Percentiles rank a stretch among this genome's conserved stretches.
Evolutionary conservation across 495 filamentous ascomycete genomes (phyloP).

Genomic region (Aspergillus wentii): DNA sequence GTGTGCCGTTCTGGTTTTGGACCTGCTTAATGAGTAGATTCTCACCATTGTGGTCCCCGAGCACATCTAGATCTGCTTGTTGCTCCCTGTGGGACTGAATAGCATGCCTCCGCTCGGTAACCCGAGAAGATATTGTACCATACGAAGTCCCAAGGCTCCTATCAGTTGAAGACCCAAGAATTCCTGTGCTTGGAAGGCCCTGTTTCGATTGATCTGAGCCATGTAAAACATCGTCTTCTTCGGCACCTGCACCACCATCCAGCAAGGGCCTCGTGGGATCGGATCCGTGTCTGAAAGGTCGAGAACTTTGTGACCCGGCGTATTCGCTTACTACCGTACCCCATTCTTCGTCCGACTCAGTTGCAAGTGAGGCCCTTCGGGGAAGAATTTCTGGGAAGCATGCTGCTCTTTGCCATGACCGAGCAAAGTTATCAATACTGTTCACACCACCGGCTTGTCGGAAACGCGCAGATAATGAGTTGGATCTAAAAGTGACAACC

Average conservation of each 20-base stretch:
- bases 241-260: slow-evolving; percentile 15
- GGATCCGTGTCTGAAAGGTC: slow-evolving; percentile 10
- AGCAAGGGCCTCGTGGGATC: slow-evolving; percentile 26
- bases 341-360: slow-evolving; percentile 44
- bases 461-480: slow-evolving; percentile 73
- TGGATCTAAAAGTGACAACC: no score
- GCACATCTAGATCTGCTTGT: slow-evolving; percentile 42
- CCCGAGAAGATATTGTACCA: slow-evolving; percentile 65
- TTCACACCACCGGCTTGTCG: slow-evolving; percentile 86
- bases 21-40: slow-evolving; percentile 82
- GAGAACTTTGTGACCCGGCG: slow-evolving; percentile 29
- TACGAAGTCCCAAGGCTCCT: slow-evolving; percentile 75
- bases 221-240: slow-evolving; percentile 13
- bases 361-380: slow-evolving; percentile 66
- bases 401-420: slow-evolving; percentile 90
- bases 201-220: slow-evolving; percentile 15
- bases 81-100: slow-evolving; percentile 69
- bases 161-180: slow-evolving; percentile 52
- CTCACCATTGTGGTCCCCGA: slow-evolving; percentile 62
- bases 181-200: slow-evolving; percentile 12
- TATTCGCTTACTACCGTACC: slow-evolving; percentile 21
- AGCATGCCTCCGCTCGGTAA: slow-evolving; percentile 67
- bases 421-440: slow-evolving; percentile 89
- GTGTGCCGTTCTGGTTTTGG: slow-evolving; percentile 78
- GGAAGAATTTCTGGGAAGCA: slow-evolving; percentile 82